phyloP scores from a whole-genome alignment of 106 monocot genomes.

The Alisma plantagoaquatica region DNA sequence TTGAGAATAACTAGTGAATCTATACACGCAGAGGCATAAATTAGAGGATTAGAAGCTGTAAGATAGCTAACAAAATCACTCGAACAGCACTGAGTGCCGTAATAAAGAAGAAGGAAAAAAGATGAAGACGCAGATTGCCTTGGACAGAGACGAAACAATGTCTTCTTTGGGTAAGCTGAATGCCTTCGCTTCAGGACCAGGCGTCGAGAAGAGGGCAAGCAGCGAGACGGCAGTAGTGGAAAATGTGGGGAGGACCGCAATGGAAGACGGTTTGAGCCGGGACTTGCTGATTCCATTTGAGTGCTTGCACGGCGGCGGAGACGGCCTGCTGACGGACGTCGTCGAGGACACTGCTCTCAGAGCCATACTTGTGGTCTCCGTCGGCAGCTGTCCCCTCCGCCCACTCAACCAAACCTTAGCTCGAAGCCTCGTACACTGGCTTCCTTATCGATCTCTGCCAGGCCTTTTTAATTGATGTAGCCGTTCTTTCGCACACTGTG shows the following conservation, averaged over 20 bases:
- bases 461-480: no score
- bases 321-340: constrained; percentile 2
- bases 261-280: constrained; percentile 2
- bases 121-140: no score
- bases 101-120: no score
- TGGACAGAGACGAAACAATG: constrained; percentile 51
- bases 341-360: constrained; percentile 31
- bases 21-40: no score
- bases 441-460: no score
- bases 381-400: constrained; percentile 3
- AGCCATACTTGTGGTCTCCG: constrained; percentile 29
- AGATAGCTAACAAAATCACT: no score
- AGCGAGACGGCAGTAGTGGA: constrained; percentile 38
- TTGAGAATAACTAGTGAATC: no score
- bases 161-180: constrained; percentile 64
- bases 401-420: no score
- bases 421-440: no score
- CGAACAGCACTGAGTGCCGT: no score
- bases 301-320: constrained; percentile 9
- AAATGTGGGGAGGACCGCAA: constrained; percentile 12
- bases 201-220: constrained; percentile 36
- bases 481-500: no score
- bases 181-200: constrained; percentile 51
- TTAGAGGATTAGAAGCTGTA: no score
- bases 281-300: constrained; percentile 1